Evolutionary conservation across 1,284 basidiomycete genomes (phyloP).

Genomic region (Acaromyces ingoldii): DNA sequence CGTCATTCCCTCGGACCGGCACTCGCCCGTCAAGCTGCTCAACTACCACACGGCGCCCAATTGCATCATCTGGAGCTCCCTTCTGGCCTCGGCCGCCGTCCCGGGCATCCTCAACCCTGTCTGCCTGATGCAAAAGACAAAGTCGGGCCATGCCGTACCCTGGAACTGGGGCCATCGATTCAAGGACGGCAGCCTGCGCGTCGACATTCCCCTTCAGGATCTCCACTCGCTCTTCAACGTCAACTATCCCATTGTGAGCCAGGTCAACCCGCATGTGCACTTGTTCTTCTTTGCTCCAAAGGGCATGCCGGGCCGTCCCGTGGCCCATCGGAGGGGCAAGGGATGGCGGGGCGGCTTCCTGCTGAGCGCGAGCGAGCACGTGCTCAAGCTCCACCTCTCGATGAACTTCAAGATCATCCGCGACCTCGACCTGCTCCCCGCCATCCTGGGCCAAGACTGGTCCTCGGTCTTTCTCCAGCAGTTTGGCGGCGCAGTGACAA

Average conservation of each 20-base stretch:
- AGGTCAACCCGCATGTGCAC: conserved; percentile 96
- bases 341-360: conserved; percentile 77
- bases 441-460: conserved; percentile 47
- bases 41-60: conserved; percentile 95
- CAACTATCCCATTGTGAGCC: conserved; percentile 89
- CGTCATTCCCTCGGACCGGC: conserved; percentile 88
- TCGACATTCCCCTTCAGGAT: conserved; percentile 89
- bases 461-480: conserved; percentile 44
- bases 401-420: conserved; percentile 50
- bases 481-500: conserved; percentile 47
- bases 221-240: conserved; percentile 69
- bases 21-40: conserved; percentile 82
- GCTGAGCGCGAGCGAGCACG: conserved; percentile 56
- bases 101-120: conserved; percentile 57
- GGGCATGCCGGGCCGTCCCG: conserved; percentile 87
- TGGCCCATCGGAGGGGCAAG: conserved; percentile 85
- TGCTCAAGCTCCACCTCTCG: conserved; percentile 45
- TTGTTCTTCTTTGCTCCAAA: conserved; percentile 94
- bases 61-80: conserved; percentile 60
- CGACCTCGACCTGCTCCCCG: conserved; percentile 45
- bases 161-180: conserved; percentile 77
- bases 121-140: conserved; percentile 83
- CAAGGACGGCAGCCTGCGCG: conserved; percentile 53
- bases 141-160: conserved; percentile 74
- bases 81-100: conserved; percentile 48